Evolutionary conservation across 345 rosid genomes (phyloP).

Genomic region (Turnera subulata): DNA sequence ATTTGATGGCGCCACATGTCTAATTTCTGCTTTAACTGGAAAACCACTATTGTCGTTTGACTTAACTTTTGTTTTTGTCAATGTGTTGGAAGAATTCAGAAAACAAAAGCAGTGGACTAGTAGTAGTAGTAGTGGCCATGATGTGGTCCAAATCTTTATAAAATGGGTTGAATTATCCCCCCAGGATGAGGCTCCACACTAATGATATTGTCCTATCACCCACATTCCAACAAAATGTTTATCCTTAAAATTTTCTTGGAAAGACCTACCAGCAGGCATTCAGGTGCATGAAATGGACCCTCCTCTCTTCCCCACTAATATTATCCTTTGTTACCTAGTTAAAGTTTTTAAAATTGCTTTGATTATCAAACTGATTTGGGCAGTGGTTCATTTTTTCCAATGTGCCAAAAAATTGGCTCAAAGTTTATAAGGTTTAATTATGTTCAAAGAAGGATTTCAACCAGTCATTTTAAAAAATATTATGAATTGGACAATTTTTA

Average conservation of each 20-base stretch:
- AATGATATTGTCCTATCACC: conserved; percentile 44
- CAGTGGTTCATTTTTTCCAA: too few relatives aligned
- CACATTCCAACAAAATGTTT: conserved; percentile 37
- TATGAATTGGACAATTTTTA: too few relatives aligned
- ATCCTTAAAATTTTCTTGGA: conserved; percentile 11
- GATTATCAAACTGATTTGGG: too few relatives aligned
- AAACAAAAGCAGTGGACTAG: not conserved
- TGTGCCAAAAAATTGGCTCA: too few relatives aligned
- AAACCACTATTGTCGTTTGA: conserved; percentile 6
- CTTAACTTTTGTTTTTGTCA: conserved; percentile 18
- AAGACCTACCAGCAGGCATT: conserved; percentile 10
- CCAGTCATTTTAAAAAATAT: too few relatives aligned
- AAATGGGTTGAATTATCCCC: conserved; percentile 3
- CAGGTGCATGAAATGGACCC: conserved; percentile 25
- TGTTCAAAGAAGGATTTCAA: too few relatives aligned
- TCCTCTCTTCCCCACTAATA: conserved; percentile 21
- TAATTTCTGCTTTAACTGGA: conserved; percentile 1
- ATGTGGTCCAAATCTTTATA: conserved; percentile 30
- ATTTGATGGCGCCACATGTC: conserved; percentile 13
- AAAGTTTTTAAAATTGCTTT: too few relatives aligned
- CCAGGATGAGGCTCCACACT: conserved; percentile 34
- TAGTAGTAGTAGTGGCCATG: conserved; percentile 9
- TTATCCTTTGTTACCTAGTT: too few relatives aligned
- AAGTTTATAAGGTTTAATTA: too few relatives aligned
- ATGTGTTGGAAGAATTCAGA: conserved; percentile 8